Percentiles rank a stretch among this genome's conserved stretches.
Conservation (phyloP, 805 yeast genomes). For the Candida lessepsii region DNA sequence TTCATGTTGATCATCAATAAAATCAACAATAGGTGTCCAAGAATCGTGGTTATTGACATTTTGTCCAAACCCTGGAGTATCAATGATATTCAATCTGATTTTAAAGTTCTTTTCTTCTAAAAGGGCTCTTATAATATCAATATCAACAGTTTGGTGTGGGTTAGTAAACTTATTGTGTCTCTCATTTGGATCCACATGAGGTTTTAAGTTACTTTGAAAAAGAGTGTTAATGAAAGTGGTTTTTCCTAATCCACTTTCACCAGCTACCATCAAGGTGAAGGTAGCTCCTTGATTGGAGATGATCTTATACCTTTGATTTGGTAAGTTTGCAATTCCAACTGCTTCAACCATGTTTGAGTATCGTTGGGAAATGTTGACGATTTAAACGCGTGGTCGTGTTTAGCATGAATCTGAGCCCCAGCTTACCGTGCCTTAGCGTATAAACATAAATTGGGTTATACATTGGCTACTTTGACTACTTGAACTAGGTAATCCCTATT, state of each 20-base stretch:
- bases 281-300: constrained; percentile 73
- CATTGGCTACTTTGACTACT: no score
- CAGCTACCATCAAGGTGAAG: constrained; percentile 82
- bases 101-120: constrained; percentile 82
- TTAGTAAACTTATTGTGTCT: constrained; percentile 56
- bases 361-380: constrained; percentile 7
- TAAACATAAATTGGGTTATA: background rate
- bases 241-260: constrained; percentile 90
- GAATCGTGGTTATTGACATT: constrained; percentile 80
- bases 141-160: constrained; percentile 67
- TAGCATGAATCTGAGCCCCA: background rate
- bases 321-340: constrained; percentile 69
- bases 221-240: constrained; percentile 87
- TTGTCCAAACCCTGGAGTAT: constrained; percentile 94
- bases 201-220: constrained; percentile 71
- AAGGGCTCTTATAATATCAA: constrained; percentile 75
- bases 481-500: no score
- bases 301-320: constrained; percentile 76
- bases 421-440: background rate
- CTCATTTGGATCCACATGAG: constrained; percentile 52
- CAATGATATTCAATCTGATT: constrained; percentile 75
- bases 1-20: constrained; percentile 89
- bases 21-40: constrained; percentile 85
- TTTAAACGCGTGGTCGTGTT: constrained; percentile 6
- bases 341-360: constrained; percentile 46